Conservation (phyloP, 169 alveolate species). For the Plasmodium gaboni region DNA sequence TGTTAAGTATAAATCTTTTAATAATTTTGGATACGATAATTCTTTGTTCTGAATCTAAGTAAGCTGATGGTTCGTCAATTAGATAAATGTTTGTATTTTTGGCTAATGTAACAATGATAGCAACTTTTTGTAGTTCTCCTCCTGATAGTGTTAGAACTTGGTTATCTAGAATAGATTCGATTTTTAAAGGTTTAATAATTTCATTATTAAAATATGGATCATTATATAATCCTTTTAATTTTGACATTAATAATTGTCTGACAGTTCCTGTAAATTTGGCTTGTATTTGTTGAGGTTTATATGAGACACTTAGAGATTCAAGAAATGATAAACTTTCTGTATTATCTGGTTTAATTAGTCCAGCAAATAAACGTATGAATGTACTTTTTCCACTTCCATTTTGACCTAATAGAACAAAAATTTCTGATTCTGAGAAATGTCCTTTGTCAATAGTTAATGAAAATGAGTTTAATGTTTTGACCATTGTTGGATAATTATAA, state of each 20-base stretch:
- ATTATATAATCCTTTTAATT: conserved; percentile 92
- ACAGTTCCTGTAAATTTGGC: conserved; percentile 99
- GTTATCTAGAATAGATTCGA: conserved; percentile 95
- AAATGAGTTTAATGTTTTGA: conserved; percentile 92
- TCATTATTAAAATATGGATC: conserved; percentile 97
- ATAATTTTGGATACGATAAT: conserved; percentile 98
- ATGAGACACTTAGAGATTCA: conserved; percentile 95
- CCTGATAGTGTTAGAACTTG: conserved; percentile 97
- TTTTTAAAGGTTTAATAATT: conserved; percentile 96
- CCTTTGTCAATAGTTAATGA: conserved; percentile 93
- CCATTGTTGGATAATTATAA: conserved; percentile 86
- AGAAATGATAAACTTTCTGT: conserved; percentile 85
- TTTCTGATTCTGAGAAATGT: conserved; percentile 95
- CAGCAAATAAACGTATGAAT: conserved; percentile 97
- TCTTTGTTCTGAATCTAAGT: conserved; percentile 99
- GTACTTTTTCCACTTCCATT: conserved; percentile 99
- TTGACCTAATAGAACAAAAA: conserved; percentile 98
- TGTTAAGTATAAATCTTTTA: conserved; percentile 97
- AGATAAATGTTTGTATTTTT: conserved; percentile 98
- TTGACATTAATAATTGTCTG: conserved; percentile 92
- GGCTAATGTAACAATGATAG: conserved; percentile 97
- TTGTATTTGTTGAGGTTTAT: conserved; percentile 98
- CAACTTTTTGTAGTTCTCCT: conserved; percentile 99
- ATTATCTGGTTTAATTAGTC: conserved; percentile 94
- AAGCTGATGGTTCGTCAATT: conserved; percentile 99